Base-by-base conservation (phyloP, 306 rosid species). In the Rosa chinensis region DNA sequence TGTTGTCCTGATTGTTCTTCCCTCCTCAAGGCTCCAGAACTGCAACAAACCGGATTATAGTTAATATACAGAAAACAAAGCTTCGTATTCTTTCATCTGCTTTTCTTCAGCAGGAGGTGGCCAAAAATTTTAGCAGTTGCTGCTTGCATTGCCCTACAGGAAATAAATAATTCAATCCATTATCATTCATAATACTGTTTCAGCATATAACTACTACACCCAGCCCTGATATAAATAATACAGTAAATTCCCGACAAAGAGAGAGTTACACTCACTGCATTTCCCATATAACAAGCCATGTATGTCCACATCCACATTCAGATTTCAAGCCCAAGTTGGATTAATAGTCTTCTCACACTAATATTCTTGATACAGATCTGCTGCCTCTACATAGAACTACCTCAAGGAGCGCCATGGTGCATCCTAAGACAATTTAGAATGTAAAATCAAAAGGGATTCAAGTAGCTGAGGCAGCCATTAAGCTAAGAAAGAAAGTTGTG, bases 81-180 rank as follows among this genome's bases (percentile, higher is more conserved):
- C 70, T 44, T 61, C 78, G 5, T 58, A n/a, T 56, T 40, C 10
- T 74, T 17, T 75, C 20, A 17, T 61, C 28, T n/a, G 20, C 45
- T 17, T 77, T 39, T 50, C 42, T 66, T 66, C 69, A n/a, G 55
- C 79, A 5, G 50, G 3, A 48, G 66, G 70, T 35, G 70, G 40
- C n/a, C 18, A 55, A 28, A 43, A 42, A 0, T 1, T 28, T 28
- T 5, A 18, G 67, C 58, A 12, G 37, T 13, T 43, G n/a, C 44
- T 23, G 16, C 73, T 5, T 50, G 74, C 23, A 40, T 42, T 32
- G 68, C 78, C 74, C 45, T 70, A 73, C 52, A 50, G 21, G 50
- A 42, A 50, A 52, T 6, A 40, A 48, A 39, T 42, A 45, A 48
- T 56, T 25, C 58, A 73, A 49, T 18, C 39, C 61, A 77, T 50